Percentiles rank a stretch among this genome's conserved stretches.
Conservation (phyloP, 176 grass and related monocot species). For the Panicum miliaceum region DNA sequence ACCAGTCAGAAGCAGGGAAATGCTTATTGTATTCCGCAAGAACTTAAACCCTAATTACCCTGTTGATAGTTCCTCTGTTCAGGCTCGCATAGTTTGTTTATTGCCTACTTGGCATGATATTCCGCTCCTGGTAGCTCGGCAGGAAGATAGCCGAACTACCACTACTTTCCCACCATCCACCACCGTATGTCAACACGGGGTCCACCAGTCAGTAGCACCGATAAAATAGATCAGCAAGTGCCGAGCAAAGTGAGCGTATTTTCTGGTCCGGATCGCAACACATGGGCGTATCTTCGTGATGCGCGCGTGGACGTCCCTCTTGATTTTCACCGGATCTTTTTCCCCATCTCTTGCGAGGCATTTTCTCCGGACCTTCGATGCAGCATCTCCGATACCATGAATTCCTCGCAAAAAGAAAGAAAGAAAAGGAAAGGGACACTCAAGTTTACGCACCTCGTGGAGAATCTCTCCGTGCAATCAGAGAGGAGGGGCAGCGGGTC, state of each 20-base stretch:
- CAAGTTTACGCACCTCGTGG: background rate
- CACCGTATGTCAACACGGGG: too few species aligned
- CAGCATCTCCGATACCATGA: background rate
- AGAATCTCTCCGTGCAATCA: background rate
- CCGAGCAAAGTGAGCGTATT: background rate
- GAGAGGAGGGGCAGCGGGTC: too few species aligned
- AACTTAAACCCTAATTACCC: too few species aligned
- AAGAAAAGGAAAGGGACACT: too few species aligned
- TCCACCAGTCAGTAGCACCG: background rate
- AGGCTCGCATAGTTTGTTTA: too few species aligned
- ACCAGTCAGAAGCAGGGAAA: background rate
- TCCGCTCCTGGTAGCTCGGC: too few species aligned
- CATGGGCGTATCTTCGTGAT: slow-evolving; percentile 4
- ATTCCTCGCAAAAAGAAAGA: too few species aligned
- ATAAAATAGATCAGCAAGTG: too few species aligned
- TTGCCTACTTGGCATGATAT: too few species aligned
- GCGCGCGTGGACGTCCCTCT: background rate
- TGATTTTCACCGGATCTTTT: background rate
- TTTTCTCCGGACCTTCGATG: background rate
- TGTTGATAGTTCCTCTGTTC: too few species aligned
- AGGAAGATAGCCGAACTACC: too few species aligned
- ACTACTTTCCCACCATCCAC: too few species aligned
- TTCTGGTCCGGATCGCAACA: background rate
- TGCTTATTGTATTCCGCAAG: background rate
- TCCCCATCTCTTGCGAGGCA: background rate